These are phyloP conservation scores for Murraya paniculata DNA, from an alignment of 345 rosid species.

Conservation along the genomic window DNA sequence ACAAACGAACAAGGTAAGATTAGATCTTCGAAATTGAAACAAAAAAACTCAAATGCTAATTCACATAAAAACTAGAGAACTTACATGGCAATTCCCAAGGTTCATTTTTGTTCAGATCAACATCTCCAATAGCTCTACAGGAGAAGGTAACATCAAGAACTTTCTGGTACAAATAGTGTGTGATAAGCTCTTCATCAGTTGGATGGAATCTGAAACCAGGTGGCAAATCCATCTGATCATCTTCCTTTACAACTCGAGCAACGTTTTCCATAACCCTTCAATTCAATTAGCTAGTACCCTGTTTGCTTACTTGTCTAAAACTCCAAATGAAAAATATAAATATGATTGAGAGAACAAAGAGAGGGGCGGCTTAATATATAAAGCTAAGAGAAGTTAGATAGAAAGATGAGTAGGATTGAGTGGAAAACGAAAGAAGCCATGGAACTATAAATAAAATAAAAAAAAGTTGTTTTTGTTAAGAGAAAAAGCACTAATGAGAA, in stretches of 20 bases:
- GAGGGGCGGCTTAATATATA: conserved; percentile 15
- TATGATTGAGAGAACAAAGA: conserved; percentile 15
- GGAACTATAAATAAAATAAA: conserved; percentile 16
- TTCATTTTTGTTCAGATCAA: conserved; percentile 92
- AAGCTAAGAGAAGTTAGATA: conserved; percentile 30
- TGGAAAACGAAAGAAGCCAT: conserved; percentile 33
- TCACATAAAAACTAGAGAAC: conserved; percentile 4
- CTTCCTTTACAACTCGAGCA: conserved; percentile 47
- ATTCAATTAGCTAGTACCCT: conserved; percentile 35
- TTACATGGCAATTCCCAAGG: conserved; percentile 98
- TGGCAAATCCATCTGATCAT: conserved; percentile 71
- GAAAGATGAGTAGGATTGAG: conserved; percentile 11
- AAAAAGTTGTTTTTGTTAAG: conserved; percentile 19
- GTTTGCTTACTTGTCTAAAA: background rate
- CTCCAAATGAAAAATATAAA: background rate
- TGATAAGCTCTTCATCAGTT: conserved; percentile 93
- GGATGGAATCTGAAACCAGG: conserved; percentile 97
- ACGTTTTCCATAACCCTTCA: conserved; percentile 37
- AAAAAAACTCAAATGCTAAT: background rate
- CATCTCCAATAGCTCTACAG: conserved; percentile 82
- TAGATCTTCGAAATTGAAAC: background rate
- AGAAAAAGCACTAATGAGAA: conserved; percentile 10
- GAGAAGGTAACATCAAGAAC: conserved; percentile 57
- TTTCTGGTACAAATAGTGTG: conserved; percentile 69
- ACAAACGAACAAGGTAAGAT: background rate